Evolutionary conservation across 768 basidiomycete species (phyloP), one percentile per base, ranked within the genome.

Genomic region (Neoboletus brunneissimus): DNA sequence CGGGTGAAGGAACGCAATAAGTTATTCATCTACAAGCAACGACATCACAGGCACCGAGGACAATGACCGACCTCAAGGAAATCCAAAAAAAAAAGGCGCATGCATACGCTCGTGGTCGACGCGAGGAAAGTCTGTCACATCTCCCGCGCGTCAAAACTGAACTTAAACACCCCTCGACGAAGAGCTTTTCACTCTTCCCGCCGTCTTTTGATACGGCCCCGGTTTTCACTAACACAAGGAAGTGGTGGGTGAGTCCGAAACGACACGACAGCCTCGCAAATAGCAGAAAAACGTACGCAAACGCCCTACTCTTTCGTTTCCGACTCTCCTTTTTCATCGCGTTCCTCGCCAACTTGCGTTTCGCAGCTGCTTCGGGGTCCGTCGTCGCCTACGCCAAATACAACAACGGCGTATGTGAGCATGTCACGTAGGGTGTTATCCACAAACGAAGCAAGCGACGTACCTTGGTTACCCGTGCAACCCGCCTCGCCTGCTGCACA

Each of bases 281-380:
- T 3, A 27, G 50, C n/a, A 35, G n/a, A 2, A 45, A 45, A 4
- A 79, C 88, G 74, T 64, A 88, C 87, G 79, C 77, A 66, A 84
- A 86, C 25, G 70, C 66, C 27, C 76, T 71, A 44, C 78, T 80
- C 72, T 92, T 94, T 64, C 91, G 76, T 70, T 95, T 95, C 67
- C 86, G 79, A 60, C 88, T 88, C 63, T 91, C 91, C 72, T 92
- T 94, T 76, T 95, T 95, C 62, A 82, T 77, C 11, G 71, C 72
- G 59, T 91, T 91, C 60, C 85, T 75, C 61, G 87, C 86, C 54
- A 82, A 66, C 70, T 89, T 93, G 55, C 90, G 76, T 68, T 81
- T 87, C 16, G 91, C 89, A 23, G 89, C 87, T 1, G 79, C 83
- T 63, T 88, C 83, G 0, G 94, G 94, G 63, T 94, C 79, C 0